A percentile compares a stretch with the other conserved stretches of the same genome.
Conservation (phyloP, 257 asterid species). For the Scutellaria minor region DNA sequence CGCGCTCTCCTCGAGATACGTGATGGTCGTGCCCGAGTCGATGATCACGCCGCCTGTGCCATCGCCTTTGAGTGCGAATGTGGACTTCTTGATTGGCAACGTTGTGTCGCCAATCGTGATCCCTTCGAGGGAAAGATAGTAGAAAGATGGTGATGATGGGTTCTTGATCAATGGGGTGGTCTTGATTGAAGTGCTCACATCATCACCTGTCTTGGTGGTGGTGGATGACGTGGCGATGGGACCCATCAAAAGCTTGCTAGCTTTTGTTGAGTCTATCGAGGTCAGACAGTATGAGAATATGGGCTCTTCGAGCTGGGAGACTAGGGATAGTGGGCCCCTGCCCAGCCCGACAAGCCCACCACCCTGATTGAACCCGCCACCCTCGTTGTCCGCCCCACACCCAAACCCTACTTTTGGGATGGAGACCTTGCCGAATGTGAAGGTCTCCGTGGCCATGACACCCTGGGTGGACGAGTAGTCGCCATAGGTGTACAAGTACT, state of each 20-base stretch:
- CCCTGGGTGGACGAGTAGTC: constrained; percentile 84
- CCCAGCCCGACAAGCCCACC: constrained; percentile 89
- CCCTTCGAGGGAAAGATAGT: constrained; percentile 75
- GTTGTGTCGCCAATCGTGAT: constrained; percentile 72
- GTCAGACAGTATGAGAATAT: constrained; percentile 79
- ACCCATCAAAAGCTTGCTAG: constrained; percentile 71
- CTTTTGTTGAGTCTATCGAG: constrained; percentile 54
- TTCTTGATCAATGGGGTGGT: constrained; percentile 63
- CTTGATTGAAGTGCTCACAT: not conserved
- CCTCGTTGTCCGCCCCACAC: constrained; percentile 78
- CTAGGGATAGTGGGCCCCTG: constrained; percentile 76
- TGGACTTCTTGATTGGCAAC: constrained; percentile 51
- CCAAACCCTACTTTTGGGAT: constrained; percentile 68
- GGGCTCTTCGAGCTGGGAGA: constrained; percentile 80
- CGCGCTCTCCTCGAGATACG: constrained; percentile 59
- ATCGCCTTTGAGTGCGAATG: constrained; percentile 56
- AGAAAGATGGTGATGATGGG: constrained; percentile 74
- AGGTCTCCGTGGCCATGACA: constrained; percentile 62
- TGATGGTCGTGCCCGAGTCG: constrained; percentile 89
- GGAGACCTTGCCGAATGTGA: constrained; percentile 55
- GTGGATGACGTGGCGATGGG: constrained; percentile 37
- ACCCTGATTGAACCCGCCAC: constrained; percentile 69
- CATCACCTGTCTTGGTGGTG: not conserved
- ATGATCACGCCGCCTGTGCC: constrained; percentile 88
- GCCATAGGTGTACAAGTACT: constrained; percentile 70